Evolutionary conservation across 345 rosid genomes (phyloP).

Genomic region (Barbarea vulgaris): DNA sequence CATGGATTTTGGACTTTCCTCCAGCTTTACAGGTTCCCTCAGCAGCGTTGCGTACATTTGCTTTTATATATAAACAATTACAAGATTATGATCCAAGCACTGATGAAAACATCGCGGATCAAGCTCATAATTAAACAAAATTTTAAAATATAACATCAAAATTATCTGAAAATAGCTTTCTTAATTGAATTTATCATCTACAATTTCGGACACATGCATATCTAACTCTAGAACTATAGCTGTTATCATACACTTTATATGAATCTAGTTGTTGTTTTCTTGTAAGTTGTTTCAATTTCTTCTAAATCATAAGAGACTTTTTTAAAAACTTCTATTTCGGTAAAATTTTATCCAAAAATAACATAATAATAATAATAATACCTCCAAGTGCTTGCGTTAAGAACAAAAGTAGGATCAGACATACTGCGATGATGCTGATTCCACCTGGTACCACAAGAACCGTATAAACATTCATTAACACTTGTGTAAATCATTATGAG

Average conservation of each 20-base stretch:
- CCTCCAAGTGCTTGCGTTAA: conserved; percentile 7
- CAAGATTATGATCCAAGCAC: not conserved
- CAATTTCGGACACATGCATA: not conserved
- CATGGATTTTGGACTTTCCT: not conserved
- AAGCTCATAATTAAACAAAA: not conserved
- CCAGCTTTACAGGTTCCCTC: not conserved
- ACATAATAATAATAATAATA: not conserved
- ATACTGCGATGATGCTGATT: not conserved
- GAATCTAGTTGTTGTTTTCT: not conserved
- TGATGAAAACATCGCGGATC: not conserved
- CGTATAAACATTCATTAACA: not conserved
- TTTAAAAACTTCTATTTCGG: not conserved
- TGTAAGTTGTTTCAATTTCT: not conserved
- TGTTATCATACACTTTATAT: too few species aligned
- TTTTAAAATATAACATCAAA: too few species aligned
- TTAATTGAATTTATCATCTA: not conserved
- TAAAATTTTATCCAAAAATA: too few species aligned
- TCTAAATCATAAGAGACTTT: not conserved
- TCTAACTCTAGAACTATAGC: not conserved
- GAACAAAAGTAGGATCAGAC: not conserved
- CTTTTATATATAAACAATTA: not conserved
- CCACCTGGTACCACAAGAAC: not conserved
- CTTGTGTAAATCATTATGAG: not conserved
- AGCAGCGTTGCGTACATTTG: not conserved
- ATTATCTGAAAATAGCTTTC: not conserved